Percentiles rank a stretch among this genome's conserved stretches.
phyloP scores from a whole-genome alignment of 805 yeast species.

The Sungouiozyma ichnusensis region DNA sequence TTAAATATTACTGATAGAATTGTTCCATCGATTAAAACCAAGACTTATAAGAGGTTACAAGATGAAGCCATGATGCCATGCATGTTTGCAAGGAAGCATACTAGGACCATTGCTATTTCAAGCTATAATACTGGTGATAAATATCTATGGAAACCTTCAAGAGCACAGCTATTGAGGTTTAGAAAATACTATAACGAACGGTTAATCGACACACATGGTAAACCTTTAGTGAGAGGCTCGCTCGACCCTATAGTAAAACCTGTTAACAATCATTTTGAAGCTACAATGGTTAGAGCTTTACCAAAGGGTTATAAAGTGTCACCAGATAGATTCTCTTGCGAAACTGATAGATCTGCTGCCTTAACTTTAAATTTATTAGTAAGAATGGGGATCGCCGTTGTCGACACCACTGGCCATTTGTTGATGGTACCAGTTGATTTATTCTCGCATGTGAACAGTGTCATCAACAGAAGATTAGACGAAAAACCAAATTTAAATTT shows the following conservation, averaged over 20 bases:
- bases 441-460: constrained; percentile 28
- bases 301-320: constrained; percentile 36
- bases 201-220: constrained; percentile 48
- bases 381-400: constrained; percentile 18
- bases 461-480: constrained; percentile 32
- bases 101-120: constrained; percentile 29
- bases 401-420: background rate
- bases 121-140: constrained; percentile 24
- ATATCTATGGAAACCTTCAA: constrained; percentile 38
- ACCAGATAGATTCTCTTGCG: constrained; percentile 40
- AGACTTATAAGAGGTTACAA: constrained; percentile 39
- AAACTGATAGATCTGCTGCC: constrained; percentile 42
- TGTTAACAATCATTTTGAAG: constrained; percentile 43
- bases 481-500: constrained; percentile 31
- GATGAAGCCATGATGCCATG: constrained; percentile 44
- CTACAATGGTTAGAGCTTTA: constrained; percentile 33
- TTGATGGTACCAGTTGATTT: constrained; percentile 10
- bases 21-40: constrained; percentile 50
- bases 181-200: constrained; percentile 43
- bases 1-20: constrained; percentile 46
- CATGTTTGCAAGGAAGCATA: constrained; percentile 32
- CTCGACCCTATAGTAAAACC: constrained; percentile 57
- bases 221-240: constrained; percentile 50
- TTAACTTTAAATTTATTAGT: constrained; percentile 32
- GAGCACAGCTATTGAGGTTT: constrained; percentile 35